Percentiles rank a stretch among this genome's conserved stretches.
These are phyloP conservation scores for Leavenworthia alabamica DNA, from an alignment of 345 rosid species.

Conservation along the genomic window DNA sequence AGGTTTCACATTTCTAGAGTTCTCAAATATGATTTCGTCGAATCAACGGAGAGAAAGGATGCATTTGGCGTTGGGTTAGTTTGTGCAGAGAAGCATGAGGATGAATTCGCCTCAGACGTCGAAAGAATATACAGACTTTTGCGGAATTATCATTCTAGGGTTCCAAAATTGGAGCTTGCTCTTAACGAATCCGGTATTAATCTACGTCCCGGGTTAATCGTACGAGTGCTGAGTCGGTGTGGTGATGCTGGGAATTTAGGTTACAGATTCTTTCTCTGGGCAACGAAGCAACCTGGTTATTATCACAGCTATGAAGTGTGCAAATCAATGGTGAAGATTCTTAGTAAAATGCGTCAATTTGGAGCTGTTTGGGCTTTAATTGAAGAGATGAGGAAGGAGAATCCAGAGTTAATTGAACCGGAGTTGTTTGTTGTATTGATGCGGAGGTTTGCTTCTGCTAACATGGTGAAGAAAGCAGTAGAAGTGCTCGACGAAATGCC, in stretches of 20 bases:
- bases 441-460: slow-evolving; percentile 84
- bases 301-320: slow-evolving; percentile 67
- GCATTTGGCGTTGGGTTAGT: slow-evolving; percentile 46
- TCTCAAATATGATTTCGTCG: not conserved
- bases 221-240: slow-evolving; percentile 72
- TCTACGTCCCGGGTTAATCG: slow-evolving; percentile 55
- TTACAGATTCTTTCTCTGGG: slow-evolving; percentile 70
- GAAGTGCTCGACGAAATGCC: slow-evolving; percentile 95
- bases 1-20: slow-evolving; percentile 16
- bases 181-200: slow-evolving; percentile 64
- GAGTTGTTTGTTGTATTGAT: slow-evolving; percentile 72
- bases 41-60: slow-evolving; percentile 10
- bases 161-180: slow-evolving; percentile 71
- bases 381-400: slow-evolving; percentile 71
- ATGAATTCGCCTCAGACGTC: slow-evolving; percentile 67
- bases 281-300: slow-evolving; percentile 68
- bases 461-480: slow-evolving; percentile 79
- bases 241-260: slow-evolving; percentile 88
- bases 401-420: slow-evolving; percentile 52
- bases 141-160: slow-evolving; percentile 63
- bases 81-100: slow-evolving; percentile 36
- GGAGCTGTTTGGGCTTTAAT: slow-evolving; percentile 87
- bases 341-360: slow-evolving; percentile 86
- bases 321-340: slow-evolving; percentile 61
- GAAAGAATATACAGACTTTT: slow-evolving; percentile 71